Percentiles rank a stretch among this genome's conserved stretches.
Evolutionary conservation across 2,329 filamentous ascomycete genomes (phyloP).

Genomic region (Beauveria asiatica): DNA sequence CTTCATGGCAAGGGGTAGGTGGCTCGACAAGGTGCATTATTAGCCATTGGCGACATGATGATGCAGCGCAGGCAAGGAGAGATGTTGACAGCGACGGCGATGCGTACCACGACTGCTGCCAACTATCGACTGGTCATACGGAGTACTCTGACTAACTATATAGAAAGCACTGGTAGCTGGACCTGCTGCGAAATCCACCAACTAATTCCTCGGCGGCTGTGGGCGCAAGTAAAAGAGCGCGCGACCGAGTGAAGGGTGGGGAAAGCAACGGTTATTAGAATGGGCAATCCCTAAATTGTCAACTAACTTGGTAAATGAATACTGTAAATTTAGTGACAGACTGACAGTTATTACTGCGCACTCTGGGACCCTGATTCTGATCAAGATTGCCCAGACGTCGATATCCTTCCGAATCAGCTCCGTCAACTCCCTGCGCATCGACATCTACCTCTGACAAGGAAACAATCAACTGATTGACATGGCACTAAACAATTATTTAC

Average conservation of each 20-base stretch:
- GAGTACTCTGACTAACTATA: background rate
- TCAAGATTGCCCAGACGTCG: background rate
- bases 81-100: background rate
- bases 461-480: background rate
- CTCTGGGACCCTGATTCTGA: background rate
- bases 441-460: background rate
- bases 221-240: background rate
- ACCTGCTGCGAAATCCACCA: background rate
- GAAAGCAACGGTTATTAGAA: too few species aligned
- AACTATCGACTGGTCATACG: background rate
- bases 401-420: background rate
- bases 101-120: background rate
- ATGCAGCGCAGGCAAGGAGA: background rate
- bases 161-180: background rate
- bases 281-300: background rate
- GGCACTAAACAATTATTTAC: too few species aligned
- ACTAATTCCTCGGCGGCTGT: background rate
- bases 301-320: too few species aligned
- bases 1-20: background rate
- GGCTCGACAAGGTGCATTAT: background rate
- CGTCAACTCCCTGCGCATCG: background rate
- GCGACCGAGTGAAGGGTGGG: background rate
- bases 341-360: too few species aligned
- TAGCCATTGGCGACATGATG: background rate
- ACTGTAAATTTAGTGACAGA: too few species aligned